These are phyloP conservation scores for Sugiyamaella chiloensis DNA, from an alignment of 805 yeast genomes.

Conservation along the genomic window DNA sequence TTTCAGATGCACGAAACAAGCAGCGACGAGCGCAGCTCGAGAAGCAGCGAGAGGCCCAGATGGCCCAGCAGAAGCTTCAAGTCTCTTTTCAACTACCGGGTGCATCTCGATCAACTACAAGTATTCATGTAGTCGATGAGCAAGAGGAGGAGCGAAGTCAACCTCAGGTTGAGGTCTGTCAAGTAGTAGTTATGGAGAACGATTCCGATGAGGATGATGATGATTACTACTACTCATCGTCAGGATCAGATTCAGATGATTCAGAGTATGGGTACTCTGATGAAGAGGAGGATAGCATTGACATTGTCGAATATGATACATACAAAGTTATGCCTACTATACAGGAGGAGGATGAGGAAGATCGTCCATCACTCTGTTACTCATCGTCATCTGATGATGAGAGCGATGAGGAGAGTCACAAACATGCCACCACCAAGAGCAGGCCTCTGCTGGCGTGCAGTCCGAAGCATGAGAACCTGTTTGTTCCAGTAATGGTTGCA, in stretches of 20 bases:
- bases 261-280: slow-evolving; percentile 5
- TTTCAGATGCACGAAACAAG: slow-evolving; percentile 19
- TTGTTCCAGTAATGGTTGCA: neutral
- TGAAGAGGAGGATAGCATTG: slow-evolving; percentile 13
- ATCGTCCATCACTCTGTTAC: slow-evolving; percentile 21
- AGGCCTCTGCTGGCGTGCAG: slow-evolving; percentile 5
- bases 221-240: slow-evolving; percentile 23
- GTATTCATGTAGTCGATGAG: slow-evolving; percentile 8
- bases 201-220: slow-evolving; percentile 17
- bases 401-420: slow-evolving; percentile 20
- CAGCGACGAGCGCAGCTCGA: slow-evolving; percentile 22
- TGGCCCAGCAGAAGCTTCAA: neutral
- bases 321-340: slow-evolving; percentile 20
- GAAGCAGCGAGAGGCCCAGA: slow-evolving; percentile 18
- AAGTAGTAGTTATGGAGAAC: slow-evolving; percentile 11
- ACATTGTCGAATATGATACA: slow-evolving; percentile 8
- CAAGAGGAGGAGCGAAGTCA: slow-evolving; percentile 5
- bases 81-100: neutral
- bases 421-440: slow-evolving; percentile 3
- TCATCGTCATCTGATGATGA: slow-evolving; percentile 25
- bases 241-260: slow-evolving; percentile 34
- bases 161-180: slow-evolving; percentile 13
- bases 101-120: neutral
- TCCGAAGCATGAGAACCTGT: neutral
- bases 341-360: slow-evolving; percentile 22